Evolutionary conservation across 2,329 filamentous ascomycete species (phyloP).

Genomic region (Pseudocercospora macadamiae): DNA sequence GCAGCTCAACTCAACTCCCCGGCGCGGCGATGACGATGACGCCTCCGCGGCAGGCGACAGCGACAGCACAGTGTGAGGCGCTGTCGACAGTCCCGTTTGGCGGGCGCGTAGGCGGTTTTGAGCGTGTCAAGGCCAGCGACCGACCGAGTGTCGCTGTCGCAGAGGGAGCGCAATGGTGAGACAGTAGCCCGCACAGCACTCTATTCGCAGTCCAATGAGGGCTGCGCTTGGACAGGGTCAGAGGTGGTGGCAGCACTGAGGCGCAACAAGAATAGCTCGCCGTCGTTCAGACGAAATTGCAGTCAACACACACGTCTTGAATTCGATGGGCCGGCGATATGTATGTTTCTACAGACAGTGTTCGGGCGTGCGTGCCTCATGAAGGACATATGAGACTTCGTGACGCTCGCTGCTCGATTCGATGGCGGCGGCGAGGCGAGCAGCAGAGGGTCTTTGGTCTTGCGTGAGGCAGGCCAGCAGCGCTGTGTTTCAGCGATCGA

Average conservation of each 20-base stretch:
- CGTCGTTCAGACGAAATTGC: background rate
- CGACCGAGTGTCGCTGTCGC: background rate
- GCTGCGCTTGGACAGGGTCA: background rate
- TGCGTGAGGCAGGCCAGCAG: too few species aligned
- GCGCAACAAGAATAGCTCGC: background rate
- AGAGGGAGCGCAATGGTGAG: slow-evolving; percentile 1
- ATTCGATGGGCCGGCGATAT: too few species aligned
- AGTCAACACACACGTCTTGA: too few species aligned
- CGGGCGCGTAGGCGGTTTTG: slow-evolving; percentile 7
- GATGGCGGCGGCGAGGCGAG: too few species aligned
- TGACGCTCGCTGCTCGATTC: too few species aligned
- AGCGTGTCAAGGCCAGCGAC: background rate
- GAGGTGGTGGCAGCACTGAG: background rate
- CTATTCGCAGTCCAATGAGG: slow-evolving; percentile 7
- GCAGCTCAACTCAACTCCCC: background rate
- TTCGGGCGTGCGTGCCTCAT: too few species aligned
- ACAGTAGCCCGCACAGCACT: slow-evolving; percentile 5
- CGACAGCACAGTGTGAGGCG: background rate
- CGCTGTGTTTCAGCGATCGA: too few species aligned
- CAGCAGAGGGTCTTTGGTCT: too few species aligned
- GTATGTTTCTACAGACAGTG: too few species aligned
- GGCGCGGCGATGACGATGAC: background rate
- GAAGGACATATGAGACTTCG: too few species aligned
- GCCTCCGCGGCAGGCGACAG: background rate
- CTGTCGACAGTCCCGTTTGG: slow-evolving; percentile 4